Base-by-base conservation (phyloP, 2,329 filamentous ascomycete species). In the Paraphoma chrysanthemicola region DNA sequence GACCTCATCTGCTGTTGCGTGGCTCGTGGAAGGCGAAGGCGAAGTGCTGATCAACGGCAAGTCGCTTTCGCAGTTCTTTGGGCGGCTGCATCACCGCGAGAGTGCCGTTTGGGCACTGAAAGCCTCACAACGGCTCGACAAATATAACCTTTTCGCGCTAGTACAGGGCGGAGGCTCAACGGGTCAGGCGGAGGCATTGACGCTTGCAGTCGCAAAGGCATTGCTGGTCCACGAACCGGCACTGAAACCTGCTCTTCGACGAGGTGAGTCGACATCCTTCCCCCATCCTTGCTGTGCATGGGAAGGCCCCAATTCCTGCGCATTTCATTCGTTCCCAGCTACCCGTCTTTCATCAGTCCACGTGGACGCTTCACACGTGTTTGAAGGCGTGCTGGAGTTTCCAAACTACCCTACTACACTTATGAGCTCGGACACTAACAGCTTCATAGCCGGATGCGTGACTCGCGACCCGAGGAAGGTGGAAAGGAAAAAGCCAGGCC, bases 401-500 rank as follows among this genome's bases (percentile, higher is more conserved):
- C 41, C 54, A 51, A 52, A 52, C 47, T 50, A 52, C 14, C 54
- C 39, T 49, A 50, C 16, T 48, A 53, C 57, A 56, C 62, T 53
- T 47, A 48, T 44, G 28, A 47, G 57, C 57, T 39, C 44, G 48
- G 50, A 44, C 75, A 73, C 83, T 86, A 76, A 86, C 77, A 55
- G 48, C 59, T 58, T 55, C 51, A 54, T 77, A 99, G 95, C 94
- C 75, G 96, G 96, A 62, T 93, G 90, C 78, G 86, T 99, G 63
- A 96, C 93, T 50, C 90, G 94, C 73, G 94, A 99, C 81, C 86
- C 89, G 55, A 92, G 94, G 81, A 88, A 85, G 73, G 96, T 99
- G 67, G 95, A 99, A 82, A 94, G 95, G 78, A 99, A 99, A 89
- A 98, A 99, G 86, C 87, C 92, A 54, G 96, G 95, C 68, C 92